Conservation (phyloP, 805 yeast species). For the Ascoidea tarda region DNA sequence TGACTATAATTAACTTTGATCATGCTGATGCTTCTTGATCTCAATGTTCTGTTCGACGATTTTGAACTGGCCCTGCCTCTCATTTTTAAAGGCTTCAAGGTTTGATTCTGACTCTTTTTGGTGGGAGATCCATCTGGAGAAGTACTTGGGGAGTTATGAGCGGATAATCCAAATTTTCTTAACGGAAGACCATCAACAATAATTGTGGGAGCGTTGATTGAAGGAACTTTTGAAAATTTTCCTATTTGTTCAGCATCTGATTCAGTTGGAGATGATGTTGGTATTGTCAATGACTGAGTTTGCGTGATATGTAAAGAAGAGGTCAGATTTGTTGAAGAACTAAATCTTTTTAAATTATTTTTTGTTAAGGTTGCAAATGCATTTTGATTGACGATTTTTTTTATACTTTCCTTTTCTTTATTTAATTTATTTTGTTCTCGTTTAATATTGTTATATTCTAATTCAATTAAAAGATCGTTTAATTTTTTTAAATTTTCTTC, state of each 20-base stretch:
- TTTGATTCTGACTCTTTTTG: background rate
- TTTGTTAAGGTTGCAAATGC: slow-evolving; percentile 4
- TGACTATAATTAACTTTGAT: background rate
- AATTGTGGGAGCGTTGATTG: slow-evolving; percentile 5
- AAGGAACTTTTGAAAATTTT: background rate
- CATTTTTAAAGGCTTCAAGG: background rate
- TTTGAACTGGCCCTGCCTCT: background rate
- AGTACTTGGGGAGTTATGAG: background rate
- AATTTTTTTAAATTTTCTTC: background rate
- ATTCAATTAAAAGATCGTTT: slow-evolving; percentile 1
- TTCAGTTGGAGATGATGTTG: background rate
- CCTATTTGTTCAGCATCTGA: background rate
- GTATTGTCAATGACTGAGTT: background rate
- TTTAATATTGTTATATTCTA: slow-evolving; percentile 5
- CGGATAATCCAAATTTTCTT: slow-evolving; percentile 6
- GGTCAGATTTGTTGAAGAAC: background rate
- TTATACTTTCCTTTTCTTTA: slow-evolving; percentile 6
- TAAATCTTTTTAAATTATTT: slow-evolving; percentile 4
- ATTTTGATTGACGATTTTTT: slow-evolving; percentile 1
- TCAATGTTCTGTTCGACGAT: background rate
- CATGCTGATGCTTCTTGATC: background rate
- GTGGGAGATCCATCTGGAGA: background rate
- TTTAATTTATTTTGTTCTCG: slow-evolving; percentile 1
- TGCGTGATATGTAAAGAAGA: background rate
- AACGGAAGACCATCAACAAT: slow-evolving; percentile 10